Conservation (phyloP, 257 asterid species). For the Paulownia fortunei region DNA sequence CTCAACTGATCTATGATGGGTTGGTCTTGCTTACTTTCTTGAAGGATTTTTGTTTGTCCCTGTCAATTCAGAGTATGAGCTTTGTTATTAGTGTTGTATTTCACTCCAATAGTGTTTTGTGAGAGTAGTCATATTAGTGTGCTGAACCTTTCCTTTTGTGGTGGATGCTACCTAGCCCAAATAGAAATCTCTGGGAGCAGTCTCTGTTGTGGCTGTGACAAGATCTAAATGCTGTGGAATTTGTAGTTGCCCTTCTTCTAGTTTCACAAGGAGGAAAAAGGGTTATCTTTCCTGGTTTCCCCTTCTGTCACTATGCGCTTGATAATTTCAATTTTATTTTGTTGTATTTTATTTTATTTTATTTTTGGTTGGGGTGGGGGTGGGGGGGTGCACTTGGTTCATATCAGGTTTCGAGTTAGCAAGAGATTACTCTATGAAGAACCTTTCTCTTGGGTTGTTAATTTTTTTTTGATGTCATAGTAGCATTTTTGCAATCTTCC, state of each 20-base stretch:
- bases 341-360: background rate
- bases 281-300: background rate
- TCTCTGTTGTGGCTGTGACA: background rate
- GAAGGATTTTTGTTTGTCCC: background rate
- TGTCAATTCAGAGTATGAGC: background rate
- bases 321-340: background rate
- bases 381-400: background rate
- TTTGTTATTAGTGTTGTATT: background rate
- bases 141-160: background rate
- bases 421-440: constrained; percentile 13
- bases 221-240: constrained; percentile 1
- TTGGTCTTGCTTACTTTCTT: constrained; percentile 2
- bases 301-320: background rate
- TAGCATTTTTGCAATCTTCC: constrained; percentile 19
- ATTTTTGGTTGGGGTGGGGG: background rate
- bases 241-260: background rate
- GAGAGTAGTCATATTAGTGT: background rate
- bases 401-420: constrained; percentile 1
- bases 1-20: background rate
- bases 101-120: background rate
- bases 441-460: background rate
- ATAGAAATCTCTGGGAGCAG: background rate
- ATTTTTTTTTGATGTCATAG: background rate
- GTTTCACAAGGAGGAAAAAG: background rate
- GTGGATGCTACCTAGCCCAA: background rate